phyloP scores from a whole-genome alignment of 306 rosid species.

The Castanea sativa region DNA sequence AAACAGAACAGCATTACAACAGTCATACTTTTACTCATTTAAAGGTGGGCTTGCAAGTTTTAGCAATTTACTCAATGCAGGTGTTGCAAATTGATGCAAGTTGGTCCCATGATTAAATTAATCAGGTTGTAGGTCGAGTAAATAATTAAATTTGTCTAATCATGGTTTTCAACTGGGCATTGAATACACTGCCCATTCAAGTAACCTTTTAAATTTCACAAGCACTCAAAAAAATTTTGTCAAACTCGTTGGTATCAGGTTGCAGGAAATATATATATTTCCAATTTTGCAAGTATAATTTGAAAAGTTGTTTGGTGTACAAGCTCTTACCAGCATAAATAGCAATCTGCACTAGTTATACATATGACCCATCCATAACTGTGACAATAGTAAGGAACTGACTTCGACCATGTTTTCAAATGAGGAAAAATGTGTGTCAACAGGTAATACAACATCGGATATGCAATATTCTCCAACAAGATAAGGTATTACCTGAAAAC shows the following conservation, averaged over 20 bases:
- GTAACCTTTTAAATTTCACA: neutral
- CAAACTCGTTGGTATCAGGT: neutral
- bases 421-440: neutral
- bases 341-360: neutral
- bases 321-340: neutral
- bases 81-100: neutral
- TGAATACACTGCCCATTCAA: neutral
- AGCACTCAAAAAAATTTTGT: neutral
- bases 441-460: neutral
- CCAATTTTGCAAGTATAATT: neutral
- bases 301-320: neutral
- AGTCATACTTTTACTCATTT: neutral
- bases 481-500: slow-evolving; percentile 61
- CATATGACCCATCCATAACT: neutral
- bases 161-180: neutral
- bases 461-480: neutral
- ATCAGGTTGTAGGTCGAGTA: neutral
- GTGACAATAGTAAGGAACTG: neutral
- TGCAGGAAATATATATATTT: neutral
- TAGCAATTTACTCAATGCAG: neutral
- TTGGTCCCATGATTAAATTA: neutral
- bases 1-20: neutral
- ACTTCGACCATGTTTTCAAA: neutral
- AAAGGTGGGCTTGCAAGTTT: neutral
- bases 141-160: neutral